Base-by-base conservation (phyloP, 495 filamentous ascomycete species). In the Penicillium flavigenum region DNA sequence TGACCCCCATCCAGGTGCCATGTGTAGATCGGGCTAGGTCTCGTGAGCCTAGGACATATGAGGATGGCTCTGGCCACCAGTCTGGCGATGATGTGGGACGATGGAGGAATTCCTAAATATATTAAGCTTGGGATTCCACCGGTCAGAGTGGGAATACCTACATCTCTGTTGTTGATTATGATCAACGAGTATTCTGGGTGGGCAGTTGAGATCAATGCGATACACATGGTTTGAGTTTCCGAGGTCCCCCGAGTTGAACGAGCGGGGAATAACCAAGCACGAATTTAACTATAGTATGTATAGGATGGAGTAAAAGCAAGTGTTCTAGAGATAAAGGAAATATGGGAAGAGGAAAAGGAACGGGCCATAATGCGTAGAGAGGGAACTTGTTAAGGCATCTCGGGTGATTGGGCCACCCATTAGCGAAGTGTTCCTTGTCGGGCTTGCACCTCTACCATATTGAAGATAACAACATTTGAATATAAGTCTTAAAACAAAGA, bases 1-100 rank as follows among this genome's bases (percentile, higher is more conserved):
- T 97, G 59, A 99, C 81, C 29, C 92, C 94, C 54, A 98, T 85
- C 94, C 95, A 99, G 44, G 95, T 98, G 24, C 94, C 94, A 50
- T 84, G 83, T 22, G 79, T 83, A 14, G 79, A 60, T 17, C 87
- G 81, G 14, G 86, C 81, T 12, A 90, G 78, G 66, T 90, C 88
- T 53, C 85, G 82, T 42, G 86, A 87, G 26, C 82, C 86, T 24
- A 90, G 82, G 60, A 90, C 77, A 60, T 88, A 68, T 20, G 68
- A 59, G 63, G 85, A 62, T 44, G 86, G 85, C 20, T 71, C 50
- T 32, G 77, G 82, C 94, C 94, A 99, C 88, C 89, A 97, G 61
- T 87, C 79, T 56, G 88, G 90, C 24, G 82, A 78, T 47, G 86
- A 86, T 16, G 94, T 99, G 49, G 94, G 92, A 20, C 94, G 90